Conservation (phyloP, 179 eudicot genomes). For the Carnegiea gigantea region DNA sequence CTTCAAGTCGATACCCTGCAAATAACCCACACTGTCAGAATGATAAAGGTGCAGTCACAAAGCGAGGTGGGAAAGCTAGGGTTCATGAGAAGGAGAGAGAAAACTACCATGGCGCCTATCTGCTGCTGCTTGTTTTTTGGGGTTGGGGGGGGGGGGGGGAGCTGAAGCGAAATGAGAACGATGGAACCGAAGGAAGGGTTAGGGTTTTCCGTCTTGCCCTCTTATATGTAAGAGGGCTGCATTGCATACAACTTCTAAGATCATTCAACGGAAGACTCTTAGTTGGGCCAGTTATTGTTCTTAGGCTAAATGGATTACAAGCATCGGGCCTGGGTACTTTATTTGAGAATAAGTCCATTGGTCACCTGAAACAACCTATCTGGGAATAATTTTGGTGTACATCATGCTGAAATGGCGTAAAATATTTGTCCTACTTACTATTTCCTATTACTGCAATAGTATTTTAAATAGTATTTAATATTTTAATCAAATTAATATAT, state of each 20-base stretch:
- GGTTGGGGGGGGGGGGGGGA: no score
- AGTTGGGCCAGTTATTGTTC: background rate
- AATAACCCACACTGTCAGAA: background rate
- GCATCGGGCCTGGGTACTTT: no score
- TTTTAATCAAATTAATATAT: no score
- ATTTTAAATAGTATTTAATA: no score
- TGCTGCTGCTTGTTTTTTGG: background rate
- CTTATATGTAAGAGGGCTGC: background rate
- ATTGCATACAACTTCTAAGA: background rate
- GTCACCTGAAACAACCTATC: no score
- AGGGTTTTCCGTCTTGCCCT: background rate
- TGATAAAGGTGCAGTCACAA: background rate
- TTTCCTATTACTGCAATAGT: no score
- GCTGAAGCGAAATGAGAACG: background rate
- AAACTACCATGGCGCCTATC: constrained; percentile 34
- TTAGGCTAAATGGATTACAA: background rate
- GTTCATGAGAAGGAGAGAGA: background rate
- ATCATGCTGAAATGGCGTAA: no score
- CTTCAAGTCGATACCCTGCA: constrained; percentile 68
- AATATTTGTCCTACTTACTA: no score
- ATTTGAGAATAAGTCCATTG: no score
- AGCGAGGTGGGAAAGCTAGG: background rate
- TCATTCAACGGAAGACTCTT: background rate
- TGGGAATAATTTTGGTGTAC: no score
- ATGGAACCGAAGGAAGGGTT: background rate